Conservation (phyloP, 2,329 filamentous ascomycete species). For the Blastomyces percursus region DNA sequence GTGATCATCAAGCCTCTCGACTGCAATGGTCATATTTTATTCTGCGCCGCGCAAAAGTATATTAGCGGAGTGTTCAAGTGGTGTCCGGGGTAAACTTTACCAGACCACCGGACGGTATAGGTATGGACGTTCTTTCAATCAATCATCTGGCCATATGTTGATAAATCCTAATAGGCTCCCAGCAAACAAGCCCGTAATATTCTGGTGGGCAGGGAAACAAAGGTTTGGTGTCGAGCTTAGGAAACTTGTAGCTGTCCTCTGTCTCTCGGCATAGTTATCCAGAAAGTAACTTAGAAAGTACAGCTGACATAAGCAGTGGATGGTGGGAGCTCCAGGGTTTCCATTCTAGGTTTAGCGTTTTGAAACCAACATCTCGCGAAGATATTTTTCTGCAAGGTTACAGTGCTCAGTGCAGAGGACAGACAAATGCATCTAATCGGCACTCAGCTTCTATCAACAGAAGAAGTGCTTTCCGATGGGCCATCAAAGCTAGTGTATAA, state of each 20-base stretch:
- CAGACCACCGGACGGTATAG: not conserved
- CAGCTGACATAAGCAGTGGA: constrained; percentile 1
- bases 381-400: too few relatives aligned
- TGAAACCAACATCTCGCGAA: too few relatives aligned
- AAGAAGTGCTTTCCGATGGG: not conserved
- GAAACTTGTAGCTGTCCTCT: constrained; percentile 1
- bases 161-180: not conserved
- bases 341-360: constrained; percentile 2
- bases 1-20: not conserved
- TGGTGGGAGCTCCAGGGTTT: not conserved
- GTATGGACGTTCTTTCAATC: constrained; percentile 9
- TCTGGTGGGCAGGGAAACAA: not conserved
- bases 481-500: not conserved
- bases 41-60: not conserved
- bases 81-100: not conserved
- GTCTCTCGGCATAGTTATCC: not conserved
- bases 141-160: constrained; percentile 17
- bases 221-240: not conserved
- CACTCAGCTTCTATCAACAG: not conserved
- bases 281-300: too few relatives aligned
- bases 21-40: constrained; percentile 6
- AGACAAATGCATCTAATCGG: too few relatives aligned
- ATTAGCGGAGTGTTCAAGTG: not conserved
- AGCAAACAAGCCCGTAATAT: not conserved
- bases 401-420: too few relatives aligned